Evolutionary conservation across 2,329 filamentous ascomycete species (phyloP).

Genomic region (Cladosporium sphaerospermum): DNA sequence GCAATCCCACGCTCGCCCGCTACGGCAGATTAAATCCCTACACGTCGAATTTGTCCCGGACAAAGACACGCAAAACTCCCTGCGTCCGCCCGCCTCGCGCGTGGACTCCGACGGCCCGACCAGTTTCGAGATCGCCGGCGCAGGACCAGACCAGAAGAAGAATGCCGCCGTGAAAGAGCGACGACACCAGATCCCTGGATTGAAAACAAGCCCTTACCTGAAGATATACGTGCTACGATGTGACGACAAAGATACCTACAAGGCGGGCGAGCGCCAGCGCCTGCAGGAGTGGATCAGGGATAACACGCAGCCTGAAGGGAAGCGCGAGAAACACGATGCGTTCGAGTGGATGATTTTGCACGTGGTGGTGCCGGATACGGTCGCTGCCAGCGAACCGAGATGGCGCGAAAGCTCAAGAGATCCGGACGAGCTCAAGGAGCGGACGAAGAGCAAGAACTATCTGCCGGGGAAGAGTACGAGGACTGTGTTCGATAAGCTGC

Average conservation of each 20-base stretch:
- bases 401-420: constrained; percentile 45
- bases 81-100: constrained; percentile 14
- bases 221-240: constrained; percentile 86
- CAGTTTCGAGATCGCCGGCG: constrained; percentile 41
- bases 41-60: constrained; percentile 76
- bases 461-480: constrained; percentile 73
- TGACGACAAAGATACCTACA: constrained; percentile 94
- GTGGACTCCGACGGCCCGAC: constrained; percentile 19
- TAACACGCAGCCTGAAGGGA: constrained; percentile 59
- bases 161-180: constrained; percentile 46
- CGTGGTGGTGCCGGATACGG: constrained; percentile 80
- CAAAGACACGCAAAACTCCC: constrained; percentile 19
- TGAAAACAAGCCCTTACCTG: constrained; percentile 87
- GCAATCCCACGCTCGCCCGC: constrained; percentile 86
- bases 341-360: constrained; percentile 94
- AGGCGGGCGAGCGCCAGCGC: constrained; percentile 66
- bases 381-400: constrained; percentile 70
- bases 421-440: constrained; percentile 57
- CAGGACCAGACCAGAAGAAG: constrained; percentile 24
- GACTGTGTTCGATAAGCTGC: constrained; percentile 82
- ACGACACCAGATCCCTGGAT: constrained; percentile 88
- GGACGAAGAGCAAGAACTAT: constrained; percentile 57
- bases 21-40: constrained; percentile 88
- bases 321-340: constrained; percentile 88
- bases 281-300: constrained; percentile 88